Evolutionary conservation across 768 basidiomycete genomes (phyloP).

Genomic region (Collybiopsis luxurians): DNA sequence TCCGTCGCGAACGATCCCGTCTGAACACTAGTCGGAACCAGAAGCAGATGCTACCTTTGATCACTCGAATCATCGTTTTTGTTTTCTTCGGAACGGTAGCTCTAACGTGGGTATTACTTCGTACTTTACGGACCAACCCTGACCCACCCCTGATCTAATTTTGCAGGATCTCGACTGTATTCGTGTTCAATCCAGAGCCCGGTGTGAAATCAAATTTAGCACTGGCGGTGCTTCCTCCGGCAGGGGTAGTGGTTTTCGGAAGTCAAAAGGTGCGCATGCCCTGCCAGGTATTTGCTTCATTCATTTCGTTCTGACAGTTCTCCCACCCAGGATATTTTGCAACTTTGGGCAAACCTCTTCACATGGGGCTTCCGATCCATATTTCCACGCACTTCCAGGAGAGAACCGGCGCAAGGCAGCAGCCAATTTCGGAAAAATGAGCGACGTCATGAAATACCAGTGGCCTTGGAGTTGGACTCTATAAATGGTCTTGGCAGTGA

Average conservation of each 20-base stretch:
- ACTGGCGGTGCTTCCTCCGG: neutral
- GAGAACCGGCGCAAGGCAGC: too few relatives aligned
- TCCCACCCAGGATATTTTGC: slow-evolving; percentile 2
- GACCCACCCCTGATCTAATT: neutral
- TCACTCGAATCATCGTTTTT: neutral
- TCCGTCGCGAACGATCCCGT: neutral
- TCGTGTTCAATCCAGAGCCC: neutral
- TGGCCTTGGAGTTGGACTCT: too few relatives aligned
- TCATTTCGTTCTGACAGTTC: too few relatives aligned
- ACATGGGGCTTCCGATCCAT: too few relatives aligned
- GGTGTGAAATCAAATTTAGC: neutral
- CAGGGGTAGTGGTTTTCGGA: neutral
- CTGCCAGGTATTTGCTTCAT: too few relatives aligned
- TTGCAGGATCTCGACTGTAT: neutral
- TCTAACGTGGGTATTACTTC: neutral
- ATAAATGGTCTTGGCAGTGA: too few relatives aligned
- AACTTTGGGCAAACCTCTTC: neutral
- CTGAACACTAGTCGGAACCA: neutral
- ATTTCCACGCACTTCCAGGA: too few relatives aligned
- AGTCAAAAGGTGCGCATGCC: neutral
- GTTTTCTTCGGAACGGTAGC: neutral
- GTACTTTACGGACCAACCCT: too few relatives aligned
- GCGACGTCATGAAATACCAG: too few relatives aligned
- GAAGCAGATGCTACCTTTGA: neutral
- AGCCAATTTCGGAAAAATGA: too few relatives aligned